Evolutionary conservation across 805 yeast species (phyloP).

Genomic region (Candida methanosorbosa): DNA sequence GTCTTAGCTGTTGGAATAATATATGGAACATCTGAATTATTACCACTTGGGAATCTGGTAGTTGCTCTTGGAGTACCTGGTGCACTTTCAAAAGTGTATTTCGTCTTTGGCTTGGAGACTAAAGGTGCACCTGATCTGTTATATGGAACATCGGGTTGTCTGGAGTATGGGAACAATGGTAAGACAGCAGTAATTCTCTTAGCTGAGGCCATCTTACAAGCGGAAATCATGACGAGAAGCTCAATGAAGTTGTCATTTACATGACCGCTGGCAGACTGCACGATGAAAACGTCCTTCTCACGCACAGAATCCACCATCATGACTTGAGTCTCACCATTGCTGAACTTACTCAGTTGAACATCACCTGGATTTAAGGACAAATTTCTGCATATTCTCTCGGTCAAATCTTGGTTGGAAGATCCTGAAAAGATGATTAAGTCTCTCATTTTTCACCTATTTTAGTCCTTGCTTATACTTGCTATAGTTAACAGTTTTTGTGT

Average conservation of each 20-base stretch:
- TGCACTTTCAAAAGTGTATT: slow-evolving; percentile 33
- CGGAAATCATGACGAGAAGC: slow-evolving; percentile 75
- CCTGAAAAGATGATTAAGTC: slow-evolving; percentile 89
- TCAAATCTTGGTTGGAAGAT: slow-evolving; percentile 75
- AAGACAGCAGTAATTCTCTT: slow-evolving; percentile 81
- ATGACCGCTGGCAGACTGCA: slow-evolving; percentile 81
- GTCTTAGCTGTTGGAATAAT: neutral
- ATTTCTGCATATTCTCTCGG: slow-evolving; percentile 65
- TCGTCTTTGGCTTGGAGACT: slow-evolving; percentile 18
- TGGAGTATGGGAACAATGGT: slow-evolving; percentile 90
- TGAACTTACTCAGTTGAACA: slow-evolving; percentile 55
- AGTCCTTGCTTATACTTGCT: no score
- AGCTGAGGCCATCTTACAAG: slow-evolving; percentile 89
- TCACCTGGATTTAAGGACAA: slow-evolving; percentile 67
- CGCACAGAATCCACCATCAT: slow-evolving; percentile 83
- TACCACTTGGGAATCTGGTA: slow-evolving; percentile 11
- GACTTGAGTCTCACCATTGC: slow-evolving; percentile 93
- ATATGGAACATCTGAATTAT: neutral
- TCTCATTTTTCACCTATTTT: no score
- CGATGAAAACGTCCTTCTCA: slow-evolving; percentile 90
- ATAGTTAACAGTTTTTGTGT: neutral
- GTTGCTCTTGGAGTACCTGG: slow-evolving; percentile 39
- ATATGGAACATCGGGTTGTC: slow-evolving; percentile 93
- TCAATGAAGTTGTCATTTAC: slow-evolving; percentile 86
- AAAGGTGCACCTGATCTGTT: slow-evolving; percentile 70